Evolutionary conservation across 371 early-diverging fungal genomes (phyloP), one percentile per base, ranked within the genome.

Genomic region (Capillidium heterosporum): DNA sequence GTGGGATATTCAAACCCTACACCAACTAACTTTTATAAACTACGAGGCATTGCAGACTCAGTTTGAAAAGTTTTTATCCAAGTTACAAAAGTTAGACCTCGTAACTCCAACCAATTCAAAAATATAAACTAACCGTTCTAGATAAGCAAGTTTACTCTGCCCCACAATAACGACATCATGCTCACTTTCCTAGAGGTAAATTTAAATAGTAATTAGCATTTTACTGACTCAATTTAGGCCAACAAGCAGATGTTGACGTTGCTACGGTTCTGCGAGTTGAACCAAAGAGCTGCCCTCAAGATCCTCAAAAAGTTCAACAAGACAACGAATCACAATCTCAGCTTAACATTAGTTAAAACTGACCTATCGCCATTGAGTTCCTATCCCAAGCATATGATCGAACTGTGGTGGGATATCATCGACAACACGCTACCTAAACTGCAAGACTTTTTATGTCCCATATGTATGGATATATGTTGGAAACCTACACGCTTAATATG

Each of bases 271-370:
- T 77, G 79, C 57, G 71, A 74, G 27, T 61, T 89, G 50, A 89
- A 89, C 65, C 77, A 79, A 43, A 81, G 79, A 2, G 85, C 85
- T 3, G 76, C 87, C 61, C 73, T 75, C 48, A 88, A 88, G 65
- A 85, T 87, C 13, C 64, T 88, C 23, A 88, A 88, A 65, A 87
- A 87, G 61, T 86, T 86, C 50, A 88, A 88, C 65, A 88, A 88
- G 63, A 77, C 80, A 42, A 83, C 86, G 24, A 81, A 78, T 3
- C 55, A 86, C 23, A 44, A 21, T n/a, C 23, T 44, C 15, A 44
- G 19, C 5, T 5, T 19, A 11, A 44, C 44, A 4, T 44, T 44
- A 44, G 23, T 44, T 11, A 44, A 44, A 44, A 44, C 15, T 19
- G 44, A 44, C 23, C 5, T 13, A 41, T n/a, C 62, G 71, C 56